A percentile compares a stretch with the other conserved stretches of the same genome.
Conservation (phyloP, 179 eudicot genomes). For the Gypsophila paniculata region DNA sequence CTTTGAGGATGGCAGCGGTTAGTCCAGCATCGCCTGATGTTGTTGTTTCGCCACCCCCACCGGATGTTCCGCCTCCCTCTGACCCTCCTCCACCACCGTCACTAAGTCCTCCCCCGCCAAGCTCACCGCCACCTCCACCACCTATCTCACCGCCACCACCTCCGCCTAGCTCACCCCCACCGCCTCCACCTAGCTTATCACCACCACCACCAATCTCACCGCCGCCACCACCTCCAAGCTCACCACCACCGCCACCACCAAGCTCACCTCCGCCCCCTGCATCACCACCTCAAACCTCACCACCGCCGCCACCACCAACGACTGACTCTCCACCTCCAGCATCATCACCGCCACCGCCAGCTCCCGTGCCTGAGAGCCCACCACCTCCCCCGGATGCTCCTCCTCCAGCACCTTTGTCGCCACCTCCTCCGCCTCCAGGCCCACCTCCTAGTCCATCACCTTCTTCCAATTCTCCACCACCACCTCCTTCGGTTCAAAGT, state of each 20-base stretch:
- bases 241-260: background rate
- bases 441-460: conserved; percentile 16
- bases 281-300: background rate
- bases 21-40: conserved; percentile 14
- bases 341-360: background rate
- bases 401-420: conserved; percentile 4
- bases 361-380: conserved; percentile 13
- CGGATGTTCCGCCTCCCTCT: background rate
- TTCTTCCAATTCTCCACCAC: conserved; percentile 7
- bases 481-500: conserved; percentile 11
- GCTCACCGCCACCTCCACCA: conserved; percentile 5
- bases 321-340: conserved; percentile 3
- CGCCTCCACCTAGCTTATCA: too few relatives aligned
- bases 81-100: conserved; percentile 9
- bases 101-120: conserved; percentile 10
- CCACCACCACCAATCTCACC: background rate
- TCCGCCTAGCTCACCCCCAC: conserved; percentile 13
- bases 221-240: background rate
- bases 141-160: conserved; percentile 17
- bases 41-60: background rate
- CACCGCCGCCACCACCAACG: conserved; percentile 14
- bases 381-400: conserved; percentile 7
- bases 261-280: background rate
- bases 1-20: conserved; percentile 25
- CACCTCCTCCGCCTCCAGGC: conserved; percentile 20